Evolutionary conservation across 768 basidiomycete genomes (phyloP), one percentile per base, ranked within the genome.

Genomic region (Boletus sensibilis): DNA sequence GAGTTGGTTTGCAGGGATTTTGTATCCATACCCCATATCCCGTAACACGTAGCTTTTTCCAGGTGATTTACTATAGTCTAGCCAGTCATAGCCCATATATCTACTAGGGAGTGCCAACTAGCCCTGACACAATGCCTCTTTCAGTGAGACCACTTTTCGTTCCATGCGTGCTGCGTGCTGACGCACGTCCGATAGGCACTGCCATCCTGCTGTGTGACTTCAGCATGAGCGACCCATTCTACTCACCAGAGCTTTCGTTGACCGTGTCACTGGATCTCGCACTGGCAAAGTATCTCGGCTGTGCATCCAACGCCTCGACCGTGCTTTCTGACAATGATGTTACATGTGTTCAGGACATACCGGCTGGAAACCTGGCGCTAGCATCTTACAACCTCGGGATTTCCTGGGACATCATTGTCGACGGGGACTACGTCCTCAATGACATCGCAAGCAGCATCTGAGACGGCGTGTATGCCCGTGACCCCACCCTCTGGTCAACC

Each of bases 121-220:
- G n/a, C n/a, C n/a, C n/a, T n/a, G n/a, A n/a, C n/a, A n/a, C n/a
- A n/a, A n/a, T n/a, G n/a, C n/a, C n/a, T n/a, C n/a, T n/a, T 8
- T 29, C 6, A 29, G 27, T 29, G 27, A 8, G 27, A 43, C 27
- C 14, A 10, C 16, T 27, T 16, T 18, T 27, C n/a, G 12, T 41
- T 18, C 5, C 3, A 4, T 9, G 13, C 3, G 25, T 23, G 4
- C 5, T 34, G 3, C 18, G 4, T 50, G 8, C 23, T 46, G 33
- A 55, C 33, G n/a, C 1, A 25, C 9, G 20, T 16, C 11, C n/a
- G n/a, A n/a, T 16, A 68, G 60, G 52, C 18, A 38, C 64, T 52
- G 61, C 58, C 21, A 54, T 60, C n/a, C 43, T 67, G 18, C 33
- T 44, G 27, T 63, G 58, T 8, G 64, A 65, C 43, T 68, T 52